phyloP scores from a whole-genome alignment of 2,329 filamentous ascomycete species.

The Epichloe typhina region DNA sequence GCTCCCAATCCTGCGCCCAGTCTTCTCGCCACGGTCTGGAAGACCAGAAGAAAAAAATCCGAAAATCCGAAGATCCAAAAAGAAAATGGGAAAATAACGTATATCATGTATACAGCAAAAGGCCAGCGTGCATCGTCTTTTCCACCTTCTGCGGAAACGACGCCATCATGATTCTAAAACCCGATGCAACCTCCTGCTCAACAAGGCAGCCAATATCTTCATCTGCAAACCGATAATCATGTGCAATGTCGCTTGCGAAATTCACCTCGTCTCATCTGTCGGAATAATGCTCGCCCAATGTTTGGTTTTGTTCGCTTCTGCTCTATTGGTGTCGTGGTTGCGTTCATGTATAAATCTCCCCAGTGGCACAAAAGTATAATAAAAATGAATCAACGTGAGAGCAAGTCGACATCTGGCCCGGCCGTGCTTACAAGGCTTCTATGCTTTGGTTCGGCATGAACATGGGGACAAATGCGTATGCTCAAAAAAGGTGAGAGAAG shows the following conservation, averaged over 20 bases:
- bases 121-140: not conserved
- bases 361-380: not conserved
- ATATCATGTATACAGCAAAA: not conserved
- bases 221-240: not conserved
- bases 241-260: not conserved
- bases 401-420: not conserved
- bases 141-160: not conserved
- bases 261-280: not conserved
- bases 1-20: not conserved
- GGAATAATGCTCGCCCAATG: no score
- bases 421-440: constrained; percentile 6
- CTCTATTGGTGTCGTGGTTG: not conserved
- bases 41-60: not conserved
- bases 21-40: not conserved
- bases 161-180: not conserved
- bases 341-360: not conserved
- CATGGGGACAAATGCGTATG: not conserved
- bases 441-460: constrained; percentile 5
- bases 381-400: not conserved
- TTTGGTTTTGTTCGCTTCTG: not conserved
- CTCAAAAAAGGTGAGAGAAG: not conserved
- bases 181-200: not conserved
- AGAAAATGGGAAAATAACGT: not conserved
- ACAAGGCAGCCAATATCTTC: not conserved
- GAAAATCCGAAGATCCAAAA: not conserved